A percentile compares a stretch with the other conserved stretches of the same genome.
These are phyloP conservation scores for Cladophialophora bantiana DNA, from an alignment of 2,329 filamentous ascomycete genomes.

Conservation along the genomic window DNA sequence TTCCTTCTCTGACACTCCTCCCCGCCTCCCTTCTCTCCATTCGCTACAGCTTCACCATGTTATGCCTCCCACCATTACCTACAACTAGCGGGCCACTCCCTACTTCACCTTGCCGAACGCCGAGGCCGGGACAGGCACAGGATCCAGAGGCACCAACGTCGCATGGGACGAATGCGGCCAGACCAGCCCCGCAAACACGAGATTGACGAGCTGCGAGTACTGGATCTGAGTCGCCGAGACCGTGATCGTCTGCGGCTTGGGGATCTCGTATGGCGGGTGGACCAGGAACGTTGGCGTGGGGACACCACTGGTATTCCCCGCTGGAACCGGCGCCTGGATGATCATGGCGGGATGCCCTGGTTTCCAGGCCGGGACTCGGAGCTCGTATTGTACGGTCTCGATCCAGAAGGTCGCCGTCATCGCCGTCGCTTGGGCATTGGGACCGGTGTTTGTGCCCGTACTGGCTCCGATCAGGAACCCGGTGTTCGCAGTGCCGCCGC, in stretches of 20 bases:
- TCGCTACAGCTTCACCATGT: too few species aligned
- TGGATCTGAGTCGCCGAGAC: slow-evolving; percentile 5
- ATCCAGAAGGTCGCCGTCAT: slow-evolving; percentile 7
- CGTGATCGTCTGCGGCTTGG: background rate
- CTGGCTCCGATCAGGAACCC: slow-evolving; percentile 3
- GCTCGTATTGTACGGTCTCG: slow-evolving; percentile 1
- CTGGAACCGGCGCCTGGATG: background rate
- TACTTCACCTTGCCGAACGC: background rate
- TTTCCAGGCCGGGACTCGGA: background rate
- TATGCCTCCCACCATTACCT: too few species aligned
- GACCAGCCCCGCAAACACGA: slow-evolving; percentile 1
- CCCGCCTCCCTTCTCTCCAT: too few species aligned
- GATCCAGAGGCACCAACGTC: background rate
- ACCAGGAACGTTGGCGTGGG: slow-evolving; percentile 7
- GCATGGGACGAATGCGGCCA: slow-evolving; percentile 4
- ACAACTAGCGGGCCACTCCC: too few species aligned
- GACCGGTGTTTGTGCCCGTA: background rate
- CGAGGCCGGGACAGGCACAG: background rate
- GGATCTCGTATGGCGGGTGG: slow-evolving; percentile 2
- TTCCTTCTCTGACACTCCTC: too few species aligned
- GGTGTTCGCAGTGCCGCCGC: slow-evolving; percentile 2
- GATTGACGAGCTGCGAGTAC: slow-evolving; percentile 11
- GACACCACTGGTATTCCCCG: background rate
- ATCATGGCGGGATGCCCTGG: slow-evolving; percentile 1
- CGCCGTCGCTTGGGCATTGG: background rate